Percentiles rank a stretch among this genome's conserved stretches.
These are phyloP conservation scores for Fusarium udum DNA, from an alignment of 2,329 filamentous ascomycete species.

Conservation along the genomic window DNA sequence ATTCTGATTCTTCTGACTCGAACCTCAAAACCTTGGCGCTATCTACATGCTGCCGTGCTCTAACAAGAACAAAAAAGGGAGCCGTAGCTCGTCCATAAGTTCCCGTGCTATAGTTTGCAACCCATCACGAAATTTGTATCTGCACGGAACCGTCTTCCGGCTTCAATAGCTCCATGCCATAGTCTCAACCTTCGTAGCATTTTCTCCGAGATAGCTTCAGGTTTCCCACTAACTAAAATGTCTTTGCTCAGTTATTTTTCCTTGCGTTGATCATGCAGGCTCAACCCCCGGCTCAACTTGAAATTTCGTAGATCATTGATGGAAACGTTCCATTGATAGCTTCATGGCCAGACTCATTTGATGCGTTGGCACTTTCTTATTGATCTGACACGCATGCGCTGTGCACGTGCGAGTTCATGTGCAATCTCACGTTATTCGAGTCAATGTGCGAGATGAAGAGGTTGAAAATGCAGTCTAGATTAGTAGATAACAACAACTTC, in stretches of 20 bases:
- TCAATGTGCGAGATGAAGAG: background rate
- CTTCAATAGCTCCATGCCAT: background rate
- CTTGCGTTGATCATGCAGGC: constrained; percentile 43
- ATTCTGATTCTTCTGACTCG: constrained; percentile 24
- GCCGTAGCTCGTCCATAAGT: constrained; percentile 7
- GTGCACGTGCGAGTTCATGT: constrained; percentile 18
- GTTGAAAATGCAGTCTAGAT: background rate
- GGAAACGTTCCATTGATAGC: constrained; percentile 28
- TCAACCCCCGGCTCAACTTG: constrained; percentile 36
- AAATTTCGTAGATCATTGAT: constrained; percentile 35
- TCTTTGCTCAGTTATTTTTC: constrained; percentile 30
- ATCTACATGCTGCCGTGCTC: constrained; percentile 2
- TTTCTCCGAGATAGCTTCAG: background rate
- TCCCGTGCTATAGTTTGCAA: constrained; percentile 13
- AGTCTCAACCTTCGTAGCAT: background rate
- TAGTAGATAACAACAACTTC: background rate
- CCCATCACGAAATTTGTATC: constrained; percentile 8
- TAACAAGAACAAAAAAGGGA: constrained; percentile 1
- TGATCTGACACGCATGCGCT: constrained; percentile 26
- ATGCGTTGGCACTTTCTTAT: constrained; percentile 31
- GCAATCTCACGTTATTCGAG: background rate
- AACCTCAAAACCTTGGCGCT: constrained; percentile 22
- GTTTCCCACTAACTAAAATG: constrained; percentile 25
- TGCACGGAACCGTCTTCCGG: constrained; percentile 11
- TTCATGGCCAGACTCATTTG: constrained; percentile 7